These are phyloP conservation scores for Mycena olivaceomarginata DNA, from an alignment of 768 basidiomycete genomes.

Conservation along the genomic window DNA sequence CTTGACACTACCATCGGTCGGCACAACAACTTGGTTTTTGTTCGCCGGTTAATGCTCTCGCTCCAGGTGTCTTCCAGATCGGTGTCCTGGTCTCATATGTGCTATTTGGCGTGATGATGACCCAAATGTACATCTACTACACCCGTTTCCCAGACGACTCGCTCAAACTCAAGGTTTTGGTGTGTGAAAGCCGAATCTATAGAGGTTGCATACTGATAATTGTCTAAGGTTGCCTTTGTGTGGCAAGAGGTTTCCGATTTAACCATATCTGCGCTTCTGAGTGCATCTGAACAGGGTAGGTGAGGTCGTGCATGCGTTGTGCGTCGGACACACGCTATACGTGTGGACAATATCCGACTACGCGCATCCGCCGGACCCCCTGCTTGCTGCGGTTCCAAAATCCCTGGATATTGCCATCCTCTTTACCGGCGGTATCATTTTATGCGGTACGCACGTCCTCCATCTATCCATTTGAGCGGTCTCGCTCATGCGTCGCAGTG, in stretches of 20 bases:
- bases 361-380: conserved; percentile 5
- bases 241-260: background rate
- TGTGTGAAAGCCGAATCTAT: conserved; percentile 5
- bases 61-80: too few relatives aligned
- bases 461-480: background rate
- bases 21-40: too few relatives aligned
- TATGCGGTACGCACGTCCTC: background rate
- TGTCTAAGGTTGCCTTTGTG: conserved; percentile 13
- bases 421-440: background rate
- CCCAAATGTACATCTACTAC: too few relatives aligned
- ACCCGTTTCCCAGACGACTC: too few relatives aligned
- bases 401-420: background rate
- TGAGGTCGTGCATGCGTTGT: background rate
- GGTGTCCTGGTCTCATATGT: too few relatives aligned
- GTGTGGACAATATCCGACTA: conserved; percentile 11
- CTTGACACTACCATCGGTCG: too few relatives aligned
- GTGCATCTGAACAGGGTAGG: background rate
- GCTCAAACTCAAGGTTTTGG: conserved; percentile 3
- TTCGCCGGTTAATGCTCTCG: too few relatives aligned
- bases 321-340: background rate
- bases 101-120: too few relatives aligned
- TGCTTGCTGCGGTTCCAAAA: background rate
- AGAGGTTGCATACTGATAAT: conserved; percentile 5
- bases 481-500: conserved; percentile 17
- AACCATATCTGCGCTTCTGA: background rate